Evolutionary conservation across 1,284 basidiomycete species (phyloP).

Genomic region (Cryptococcus sp.): DNA sequence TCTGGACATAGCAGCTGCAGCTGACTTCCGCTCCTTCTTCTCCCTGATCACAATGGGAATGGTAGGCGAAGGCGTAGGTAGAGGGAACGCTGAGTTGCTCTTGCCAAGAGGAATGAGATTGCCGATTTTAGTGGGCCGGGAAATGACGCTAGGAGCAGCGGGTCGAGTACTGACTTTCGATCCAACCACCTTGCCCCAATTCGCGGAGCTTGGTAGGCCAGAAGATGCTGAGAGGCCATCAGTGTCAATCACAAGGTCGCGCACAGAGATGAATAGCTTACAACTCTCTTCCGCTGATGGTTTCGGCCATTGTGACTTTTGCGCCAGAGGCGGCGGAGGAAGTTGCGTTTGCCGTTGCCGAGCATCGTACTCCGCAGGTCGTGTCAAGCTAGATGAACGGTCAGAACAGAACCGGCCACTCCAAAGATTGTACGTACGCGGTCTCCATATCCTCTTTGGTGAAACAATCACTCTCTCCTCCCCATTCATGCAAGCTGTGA

Average conservation of each 20-base stretch:
- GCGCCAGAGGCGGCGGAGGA: slow-evolving; percentile 30
- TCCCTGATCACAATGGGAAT: slow-evolving; percentile 29
- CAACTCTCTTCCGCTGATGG: slow-evolving; percentile 43
- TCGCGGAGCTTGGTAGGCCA: slow-evolving; percentile 75
- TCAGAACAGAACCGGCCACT: slow-evolving; percentile 7
- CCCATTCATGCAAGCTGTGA: slow-evolving; percentile 96
- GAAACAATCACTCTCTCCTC: slow-evolving; percentile 96
- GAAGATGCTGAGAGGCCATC: slow-evolving; percentile 41
- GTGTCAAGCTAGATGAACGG: slow-evolving; percentile 31
- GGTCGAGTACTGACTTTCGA: slow-evolving; percentile 28
- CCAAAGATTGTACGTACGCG: slow-evolving; percentile 60
- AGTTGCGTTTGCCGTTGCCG: slow-evolving; percentile 43
- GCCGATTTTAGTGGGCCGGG: slow-evolving; percentile 39
- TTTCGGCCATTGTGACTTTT: slow-evolving; percentile 41
- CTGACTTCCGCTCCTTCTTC: slow-evolving; percentile 33
- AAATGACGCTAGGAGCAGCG: slow-evolving; percentile 28
- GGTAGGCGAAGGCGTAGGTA: slow-evolving; percentile 64
- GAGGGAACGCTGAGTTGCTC: slow-evolving; percentile 47
- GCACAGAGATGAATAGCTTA: slow-evolving; percentile 2
- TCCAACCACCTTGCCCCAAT: slow-evolving; percentile 62
- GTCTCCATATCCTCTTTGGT: slow-evolving; percentile 89
- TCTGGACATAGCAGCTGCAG: slow-evolving; percentile 35
- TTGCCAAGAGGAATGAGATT: slow-evolving; percentile 45
- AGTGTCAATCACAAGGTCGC: slow-evolving; percentile 1
- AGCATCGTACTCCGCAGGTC: slow-evolving; percentile 49